Percentiles rank a stretch among this genome's conserved stretches.
Conservation (phyloP, 106 monocot genomes). For the Allium cepa region DNA sequence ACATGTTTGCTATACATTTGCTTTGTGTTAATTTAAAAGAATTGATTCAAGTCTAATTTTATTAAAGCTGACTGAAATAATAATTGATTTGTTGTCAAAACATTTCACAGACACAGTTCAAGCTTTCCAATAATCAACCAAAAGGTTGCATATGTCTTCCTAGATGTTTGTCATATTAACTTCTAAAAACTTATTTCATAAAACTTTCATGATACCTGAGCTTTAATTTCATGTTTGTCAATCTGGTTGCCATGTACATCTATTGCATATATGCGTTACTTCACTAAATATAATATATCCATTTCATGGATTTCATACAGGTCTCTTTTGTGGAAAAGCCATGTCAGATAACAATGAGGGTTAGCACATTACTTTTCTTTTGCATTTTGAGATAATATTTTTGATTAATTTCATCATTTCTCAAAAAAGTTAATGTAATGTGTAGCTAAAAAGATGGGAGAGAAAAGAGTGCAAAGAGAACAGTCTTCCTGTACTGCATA, state of each 20-base stretch:
- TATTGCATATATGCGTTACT: background rate
- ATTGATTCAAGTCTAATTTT: too few relatives aligned
- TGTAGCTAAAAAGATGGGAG: slow-evolving; percentile 88
- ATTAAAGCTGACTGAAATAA: too few relatives aligned
- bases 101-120: too few relatives aligned
- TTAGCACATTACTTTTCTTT: slow-evolving; percentile 15
- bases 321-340: slow-evolving; percentile 20
- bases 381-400: background rate
- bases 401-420: slow-evolving; percentile 10
- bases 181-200: background rate
- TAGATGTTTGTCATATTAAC: background rate
- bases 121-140: background rate
- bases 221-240: background rate
- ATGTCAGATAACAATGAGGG: slow-evolving; percentile 63
- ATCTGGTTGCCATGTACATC: background rate
- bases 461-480: slow-evolving; percentile 90
- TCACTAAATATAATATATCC: background rate
- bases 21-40: too few relatives aligned
- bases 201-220: background rate
- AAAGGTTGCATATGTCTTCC: background rate
- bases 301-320: slow-evolving; percentile 4
- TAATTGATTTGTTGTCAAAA: too few relatives aligned
- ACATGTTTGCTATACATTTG: too few relatives aligned
- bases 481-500: slow-evolving; percentile 85
- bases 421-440: too few relatives aligned